phyloP scores from a whole-genome alignment of 257 asterid species.

The Solanum habrochaites region DNA sequence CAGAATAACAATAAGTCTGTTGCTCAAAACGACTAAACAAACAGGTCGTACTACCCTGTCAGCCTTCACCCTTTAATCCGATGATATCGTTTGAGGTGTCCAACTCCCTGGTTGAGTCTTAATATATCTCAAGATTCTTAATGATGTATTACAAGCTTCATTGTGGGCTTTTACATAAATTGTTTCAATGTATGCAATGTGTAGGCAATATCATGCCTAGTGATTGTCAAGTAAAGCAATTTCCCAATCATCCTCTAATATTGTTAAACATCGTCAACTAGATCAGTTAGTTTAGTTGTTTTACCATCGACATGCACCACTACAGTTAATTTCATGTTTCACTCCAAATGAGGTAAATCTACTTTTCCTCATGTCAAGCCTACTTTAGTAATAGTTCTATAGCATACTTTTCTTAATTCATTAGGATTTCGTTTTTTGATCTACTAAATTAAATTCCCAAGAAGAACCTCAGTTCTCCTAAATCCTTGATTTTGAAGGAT shows the following conservation, averaged over 20 bases:
- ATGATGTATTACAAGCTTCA: neutral
- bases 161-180: neutral
- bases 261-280: too few species aligned
- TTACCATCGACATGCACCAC: too few species aligned
- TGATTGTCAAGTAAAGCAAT: neutral
- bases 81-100: neutral
- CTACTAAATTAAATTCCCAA: neutral
- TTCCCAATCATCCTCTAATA: neutral
- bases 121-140: neutral
- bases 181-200: neutral
- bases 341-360: neutral
- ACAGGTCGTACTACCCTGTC: too few species aligned
- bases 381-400: neutral
- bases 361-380: neutral
- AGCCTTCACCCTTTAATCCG: neutral
- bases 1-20: too few species aligned
- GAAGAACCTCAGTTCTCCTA: neutral
- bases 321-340: too few species aligned
- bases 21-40: too few species aligned
- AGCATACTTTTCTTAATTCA: neutral
- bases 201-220: neutral
- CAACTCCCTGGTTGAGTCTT: neutral
- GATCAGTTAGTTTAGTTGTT: too few species aligned
- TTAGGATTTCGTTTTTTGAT: too few species aligned
- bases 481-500: neutral